Percentiles rank a stretch among this genome's conserved stretches.
Evolutionary conservation across 192 early-diverging fungal species (phyloP).

Genomic region (Entomortierella lignicola): DNA sequence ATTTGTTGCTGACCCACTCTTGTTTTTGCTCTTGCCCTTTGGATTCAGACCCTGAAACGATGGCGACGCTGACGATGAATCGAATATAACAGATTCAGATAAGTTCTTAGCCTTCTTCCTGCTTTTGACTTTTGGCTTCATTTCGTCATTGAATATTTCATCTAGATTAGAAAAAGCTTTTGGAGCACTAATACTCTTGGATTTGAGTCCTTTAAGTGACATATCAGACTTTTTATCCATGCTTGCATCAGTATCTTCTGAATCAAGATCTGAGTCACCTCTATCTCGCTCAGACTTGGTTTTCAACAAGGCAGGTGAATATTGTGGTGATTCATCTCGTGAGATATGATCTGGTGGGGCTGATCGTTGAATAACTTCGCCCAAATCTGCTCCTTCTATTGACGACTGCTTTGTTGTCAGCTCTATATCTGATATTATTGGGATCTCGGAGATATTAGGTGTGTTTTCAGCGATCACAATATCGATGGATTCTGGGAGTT

Average conservation of each 20-base stretch:
- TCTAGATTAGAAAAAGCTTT: slow-evolving; percentile 15
- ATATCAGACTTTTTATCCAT: not conserved
- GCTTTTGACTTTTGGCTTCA: slow-evolving; percentile 14
- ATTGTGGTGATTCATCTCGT: not conserved
- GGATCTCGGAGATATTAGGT: not conserved
- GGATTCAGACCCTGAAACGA: not conserved
- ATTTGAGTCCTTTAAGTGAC: not conserved
- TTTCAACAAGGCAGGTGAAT: not conserved
- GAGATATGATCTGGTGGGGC: not conserved
- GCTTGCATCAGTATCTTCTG: not conserved
- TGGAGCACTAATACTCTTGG: not conserved
- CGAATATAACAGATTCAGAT: not conserved
- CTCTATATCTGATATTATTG: not conserved
- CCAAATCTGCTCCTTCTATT: slow-evolving; percentile 10
- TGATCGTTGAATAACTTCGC: slow-evolving; percentile 24
- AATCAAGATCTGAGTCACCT: not conserved
- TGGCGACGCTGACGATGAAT: not conserved
- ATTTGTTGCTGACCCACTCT: slow-evolving; percentile 13
- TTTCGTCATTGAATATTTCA: slow-evolving; percentile 10
- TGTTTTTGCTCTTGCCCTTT: slow-evolving; percentile 10
- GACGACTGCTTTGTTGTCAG: not conserved
- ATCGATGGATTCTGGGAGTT: slow-evolving; percentile 29
- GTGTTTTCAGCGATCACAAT: not conserved
- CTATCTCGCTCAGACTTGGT: not conserved
- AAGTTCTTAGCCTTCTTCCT: slow-evolving; percentile 1